Evolutionary conservation across 2,329 filamentous ascomycete genomes (phyloP), one percentile per base, ranked within the genome.

Genomic region (Neophaeococcomyces aloes): DNA sequence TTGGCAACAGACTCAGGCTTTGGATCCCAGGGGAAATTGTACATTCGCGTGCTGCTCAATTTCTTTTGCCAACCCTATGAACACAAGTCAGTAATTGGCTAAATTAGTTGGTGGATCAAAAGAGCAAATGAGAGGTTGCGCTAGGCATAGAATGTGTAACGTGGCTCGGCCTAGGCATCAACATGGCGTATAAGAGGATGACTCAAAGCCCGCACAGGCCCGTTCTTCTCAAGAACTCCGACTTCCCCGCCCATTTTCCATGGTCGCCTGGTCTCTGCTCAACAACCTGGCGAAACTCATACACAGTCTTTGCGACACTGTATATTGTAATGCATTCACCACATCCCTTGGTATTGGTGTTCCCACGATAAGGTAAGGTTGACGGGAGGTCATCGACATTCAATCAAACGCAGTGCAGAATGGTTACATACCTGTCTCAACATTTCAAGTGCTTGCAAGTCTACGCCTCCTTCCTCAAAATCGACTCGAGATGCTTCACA

Each of bases 401-500:
- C 8, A 19, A 8, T 6, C 33, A 35, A 8, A 19, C 18, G 27
- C 18, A 17, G 17, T 17, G 10, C 3, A 27, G 36, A 40, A 17
- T 29, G 25, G 32, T 42, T 46, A 70, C 84, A 75, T 72, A 96
- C 89, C 78, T 81, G 75, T 65, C 81, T 81, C 72, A 98, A 71
- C 63, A 94, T 86, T 54, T 89, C 79, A 58, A 98, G 70, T 40
- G 89, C 89, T 56, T 77, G 72, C 63, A 89, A 83, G 57, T 94
- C 86, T 53, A 96, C 83, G 57, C 91, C 91, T 56, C 83, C 86
- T 68, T 98, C 91, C 65, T 98, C 91, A 62, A 98, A 96, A 66
- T 96, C 91, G 59, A 89, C 84, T 59, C 85, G 78, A 59, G 89
- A 95, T 54, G 81, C 81, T 57, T 89, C 83, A 65, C 95, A 85